Evolutionary conservation across 2,329 filamentous ascomycete species (phyloP).

Genomic region (Graphiopsis chlorocephala): DNA sequence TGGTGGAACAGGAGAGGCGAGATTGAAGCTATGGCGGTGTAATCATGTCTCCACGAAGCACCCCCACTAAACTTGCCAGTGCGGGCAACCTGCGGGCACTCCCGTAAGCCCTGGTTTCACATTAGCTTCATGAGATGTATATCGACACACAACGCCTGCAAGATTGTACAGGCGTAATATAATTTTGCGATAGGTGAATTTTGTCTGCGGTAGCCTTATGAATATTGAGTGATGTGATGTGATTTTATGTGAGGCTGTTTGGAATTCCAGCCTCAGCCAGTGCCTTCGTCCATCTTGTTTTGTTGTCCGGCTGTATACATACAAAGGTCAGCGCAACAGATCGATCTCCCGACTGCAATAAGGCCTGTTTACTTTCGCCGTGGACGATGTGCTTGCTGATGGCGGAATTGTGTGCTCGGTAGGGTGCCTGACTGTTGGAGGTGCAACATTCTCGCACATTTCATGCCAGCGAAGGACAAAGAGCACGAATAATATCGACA

Average conservation of each 20-base stretch:
- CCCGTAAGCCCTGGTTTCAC: background rate
- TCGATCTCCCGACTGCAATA: no score
- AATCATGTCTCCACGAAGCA: no score
- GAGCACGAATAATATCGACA: background rate
- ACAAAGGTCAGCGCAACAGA: no score
- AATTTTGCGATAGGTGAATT: no score
- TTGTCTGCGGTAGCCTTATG: background rate
- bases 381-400: no score
- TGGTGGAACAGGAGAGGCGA: constrained; percentile 7
- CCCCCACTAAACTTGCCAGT: background rate
- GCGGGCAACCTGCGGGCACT: background rate
- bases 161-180: no score
- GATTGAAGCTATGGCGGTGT: background rate
- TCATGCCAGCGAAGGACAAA: background rate
- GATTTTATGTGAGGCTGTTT: background rate
- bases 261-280: no score
- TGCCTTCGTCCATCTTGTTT: no score
- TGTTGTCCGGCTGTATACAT: no score
- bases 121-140: background rate
- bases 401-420: no score
- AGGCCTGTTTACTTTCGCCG: no score
- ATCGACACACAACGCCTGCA: background rate
- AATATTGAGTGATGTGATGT: background rate
- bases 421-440: background rate
- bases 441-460: background rate